Conservation (phyloP, 176 grass and related monocot genomes). For the Eragrostis curvula region DNA sequence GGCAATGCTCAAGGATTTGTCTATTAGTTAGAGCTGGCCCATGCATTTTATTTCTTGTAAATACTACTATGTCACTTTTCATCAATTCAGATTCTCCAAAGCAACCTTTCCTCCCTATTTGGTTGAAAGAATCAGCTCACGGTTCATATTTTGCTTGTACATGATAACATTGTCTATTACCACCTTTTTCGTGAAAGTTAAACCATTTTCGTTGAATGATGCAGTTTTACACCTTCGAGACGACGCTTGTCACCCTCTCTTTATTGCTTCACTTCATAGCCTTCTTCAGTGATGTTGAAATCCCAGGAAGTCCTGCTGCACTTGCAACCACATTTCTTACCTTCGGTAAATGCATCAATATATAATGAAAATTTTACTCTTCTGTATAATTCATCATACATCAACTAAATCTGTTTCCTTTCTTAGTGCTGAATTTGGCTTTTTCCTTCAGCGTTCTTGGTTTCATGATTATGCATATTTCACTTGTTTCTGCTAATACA, state of each 20-base stretch:
- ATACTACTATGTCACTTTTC: neutral
- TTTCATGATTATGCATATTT: too few relatives aligned
- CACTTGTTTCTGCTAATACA: too few relatives aligned
- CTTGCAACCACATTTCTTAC: constrained; percentile 95
- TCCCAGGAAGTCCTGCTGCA: constrained; percentile 84
- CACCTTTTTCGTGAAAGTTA: neutral
- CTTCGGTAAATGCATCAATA: constrained; percentile 67
- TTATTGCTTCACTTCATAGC: constrained; percentile 91
- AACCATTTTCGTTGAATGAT: constrained; percentile 35
- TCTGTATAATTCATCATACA: too few relatives aligned
- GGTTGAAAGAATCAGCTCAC: neutral
- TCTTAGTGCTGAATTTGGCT: too few relatives aligned
- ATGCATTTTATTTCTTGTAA: neutral
- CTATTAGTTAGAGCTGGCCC: neutral
- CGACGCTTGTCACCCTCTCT: constrained; percentile 78
- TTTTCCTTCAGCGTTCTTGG: too few relatives aligned
- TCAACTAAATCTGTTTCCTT: too few relatives aligned
- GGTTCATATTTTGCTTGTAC: neutral
- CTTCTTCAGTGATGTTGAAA: constrained; percentile 88
- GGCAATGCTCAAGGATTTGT: too few relatives aligned
- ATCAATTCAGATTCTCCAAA: constrained; percentile 1
- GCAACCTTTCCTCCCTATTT: neutral
- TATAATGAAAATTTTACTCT: neutral
- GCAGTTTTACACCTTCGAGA: constrained; percentile 99
- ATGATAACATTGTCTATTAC: neutral